Percentiles rank a stretch among this genome's conserved stretches.
Evolutionary conservation across 148 eudicot species (phyloP).

Genomic region (Spergularia marina): DNA sequence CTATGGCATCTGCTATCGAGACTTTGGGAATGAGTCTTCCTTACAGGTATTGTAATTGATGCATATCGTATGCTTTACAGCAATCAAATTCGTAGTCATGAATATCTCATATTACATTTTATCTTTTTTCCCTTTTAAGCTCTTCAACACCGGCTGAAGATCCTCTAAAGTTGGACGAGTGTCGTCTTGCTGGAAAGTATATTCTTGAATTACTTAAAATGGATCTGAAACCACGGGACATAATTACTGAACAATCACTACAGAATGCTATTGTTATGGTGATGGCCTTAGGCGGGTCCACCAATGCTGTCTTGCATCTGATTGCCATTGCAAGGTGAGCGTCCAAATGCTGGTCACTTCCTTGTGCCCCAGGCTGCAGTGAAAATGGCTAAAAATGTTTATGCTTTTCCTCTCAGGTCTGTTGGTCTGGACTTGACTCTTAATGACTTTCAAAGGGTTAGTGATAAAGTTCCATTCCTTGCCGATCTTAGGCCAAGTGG

Average conservation of each 20-base stretch:
- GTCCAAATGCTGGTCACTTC: no score
- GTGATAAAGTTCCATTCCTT: constrained; percentile 87
- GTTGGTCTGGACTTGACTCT: constrained; percentile 78
- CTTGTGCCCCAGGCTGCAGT: no score
- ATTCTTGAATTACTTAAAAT: constrained; percentile 76
- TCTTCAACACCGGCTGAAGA: constrained; percentile 99
- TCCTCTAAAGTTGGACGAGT: constrained; percentile 89
- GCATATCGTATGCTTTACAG: not conserved
- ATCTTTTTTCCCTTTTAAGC: constrained; percentile 29
- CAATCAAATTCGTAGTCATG: no score
- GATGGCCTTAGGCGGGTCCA: constrained; percentile 98
- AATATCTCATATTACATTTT: no score
- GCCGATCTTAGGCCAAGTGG: constrained; percentile 99
- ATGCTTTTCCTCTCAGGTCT: constrained; percentile 48
- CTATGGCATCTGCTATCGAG: constrained; percentile 98
- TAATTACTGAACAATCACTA: constrained; percentile 78
- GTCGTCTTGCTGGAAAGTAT: constrained; percentile 92
- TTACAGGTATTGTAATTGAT: constrained; percentile 51
- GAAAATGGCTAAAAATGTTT: not conserved
- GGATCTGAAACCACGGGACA: constrained; percentile 94
- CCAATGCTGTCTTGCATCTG: constrained; percentile 94
- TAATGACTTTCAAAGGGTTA: constrained; percentile 93
- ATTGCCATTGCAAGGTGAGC: constrained; percentile 90
- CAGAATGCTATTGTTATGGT: constrained; percentile 89
- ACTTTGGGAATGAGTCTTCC: constrained; percentile 96